Evolutionary conservation across 805 yeast species (phyloP), one percentile per base, ranked within the genome.

Genomic region (Kodamaea kaohsiungensis): DNA sequence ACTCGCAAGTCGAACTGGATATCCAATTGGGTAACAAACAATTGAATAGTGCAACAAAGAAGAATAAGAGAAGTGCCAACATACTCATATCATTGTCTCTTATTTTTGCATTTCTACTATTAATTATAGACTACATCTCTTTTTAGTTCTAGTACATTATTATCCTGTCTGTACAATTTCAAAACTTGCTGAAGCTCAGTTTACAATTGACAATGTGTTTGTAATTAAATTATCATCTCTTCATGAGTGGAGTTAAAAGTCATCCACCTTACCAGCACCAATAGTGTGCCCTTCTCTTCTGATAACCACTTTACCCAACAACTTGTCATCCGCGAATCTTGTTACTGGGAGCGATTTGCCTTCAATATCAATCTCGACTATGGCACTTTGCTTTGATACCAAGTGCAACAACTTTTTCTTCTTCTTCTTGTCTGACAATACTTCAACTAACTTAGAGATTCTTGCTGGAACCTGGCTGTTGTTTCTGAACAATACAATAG

Each of bases 401-500:
- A 89, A 69, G 65, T 87, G 92, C 63, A 70, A 74, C 56, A 65
- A 56, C 52, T 66, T 67, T 63, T 59, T 65, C 56, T 63, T 64
- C 55, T 62, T 64, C 59, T 61, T 63, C 57, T 60, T 61, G 33
- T 57, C 58, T n/a, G 64, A 61, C 22, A 61, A 59, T 22, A 65
- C 60, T 27, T 52, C 59, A 13, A 72, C 50, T 60, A 85, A 77
- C 56, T 79, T 79, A 43, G 76, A 63, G 17, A 91, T 72, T 58
- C 85, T 80, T 3, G 91, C 91, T 1, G 95, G 89, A 43, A 83
- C 82, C 43, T 86, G 84, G 22, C 84, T 78, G 54, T 89, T 85
- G 57, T 92, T 91, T 56, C 92, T 79, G 70, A 91, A 91, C 51
- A 90, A 67, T 42, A 90, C 81, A 59, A 91, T 79, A 42, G 92